Percentiles rank a stretch among this genome's conserved stretches.
Conservation (phyloP, 192 early-diverging fungal genomes). For the Jimgerdemannia flammicorona region DNA sequence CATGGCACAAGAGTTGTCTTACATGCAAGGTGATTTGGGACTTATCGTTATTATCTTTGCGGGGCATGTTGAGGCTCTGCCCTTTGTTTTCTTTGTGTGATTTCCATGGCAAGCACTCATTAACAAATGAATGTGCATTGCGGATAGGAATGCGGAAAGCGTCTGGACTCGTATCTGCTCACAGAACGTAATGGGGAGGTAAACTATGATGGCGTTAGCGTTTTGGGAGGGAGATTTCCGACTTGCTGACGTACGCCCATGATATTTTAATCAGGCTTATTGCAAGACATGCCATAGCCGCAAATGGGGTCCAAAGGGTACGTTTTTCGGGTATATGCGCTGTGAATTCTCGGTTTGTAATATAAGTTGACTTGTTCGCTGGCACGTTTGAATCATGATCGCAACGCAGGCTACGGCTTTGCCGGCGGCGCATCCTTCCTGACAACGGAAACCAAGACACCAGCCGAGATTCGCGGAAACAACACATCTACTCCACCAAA, state of each 20-base stretch:
- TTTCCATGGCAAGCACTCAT: neutral
- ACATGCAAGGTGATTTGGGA: neutral
- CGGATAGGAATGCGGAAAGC: conserved; percentile 45
- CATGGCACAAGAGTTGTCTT: neutral
- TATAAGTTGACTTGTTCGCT: too few species aligned
- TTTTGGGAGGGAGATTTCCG: too few species aligned
- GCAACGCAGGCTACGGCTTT: neutral
- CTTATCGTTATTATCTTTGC: neutral
- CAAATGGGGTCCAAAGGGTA: conserved; percentile 56
- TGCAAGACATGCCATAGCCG: conserved; percentile 53
- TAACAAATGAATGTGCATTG: neutral
- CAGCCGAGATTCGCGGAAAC: conserved; percentile 15
- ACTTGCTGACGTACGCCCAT: neutral
- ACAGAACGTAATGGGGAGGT: conserved; percentile 53
- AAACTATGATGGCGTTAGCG: neutral
- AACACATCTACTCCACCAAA: neutral
- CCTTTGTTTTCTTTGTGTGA: neutral
- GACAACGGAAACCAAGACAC: conserved; percentile 21
- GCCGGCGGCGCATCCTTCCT: conserved; percentile 28
- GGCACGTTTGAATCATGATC: too few species aligned
- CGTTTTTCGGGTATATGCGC: conserved; percentile 14
- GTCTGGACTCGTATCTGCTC: conserved; percentile 47
- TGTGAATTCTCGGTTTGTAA: neutral
- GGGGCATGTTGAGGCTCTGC: neutral
- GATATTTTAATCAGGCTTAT: conserved; percentile 37